phyloP scores from a whole-genome alignment of 208 protist genomes.

The Herpetomonas muscarum region DNA sequence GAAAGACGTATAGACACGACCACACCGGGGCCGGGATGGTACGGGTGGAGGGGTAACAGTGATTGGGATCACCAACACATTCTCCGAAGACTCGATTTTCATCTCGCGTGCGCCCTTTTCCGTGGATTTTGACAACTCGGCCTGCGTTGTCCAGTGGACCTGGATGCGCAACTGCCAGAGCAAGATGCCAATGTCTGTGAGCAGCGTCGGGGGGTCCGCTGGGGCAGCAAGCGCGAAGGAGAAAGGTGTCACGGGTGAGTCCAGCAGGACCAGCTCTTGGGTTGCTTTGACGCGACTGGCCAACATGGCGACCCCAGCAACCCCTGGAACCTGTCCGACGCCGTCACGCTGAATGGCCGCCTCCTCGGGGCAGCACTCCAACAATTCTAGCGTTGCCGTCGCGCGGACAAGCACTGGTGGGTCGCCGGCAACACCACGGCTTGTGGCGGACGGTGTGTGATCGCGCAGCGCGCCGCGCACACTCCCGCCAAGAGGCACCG shows the following conservation, averaged over 20 bases:
- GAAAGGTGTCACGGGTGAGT: conserved; percentile 16
- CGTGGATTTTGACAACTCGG: background rate
- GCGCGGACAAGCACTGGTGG: conserved; percentile 15
- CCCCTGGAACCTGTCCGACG: conserved; percentile 10
- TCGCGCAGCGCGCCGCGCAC: background rate
- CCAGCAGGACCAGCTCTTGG: conserved; percentile 20
- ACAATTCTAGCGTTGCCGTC: conserved; percentile 17
- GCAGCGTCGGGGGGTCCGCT: conserved; percentile 17
- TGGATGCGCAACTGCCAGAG: conserved; percentile 32
- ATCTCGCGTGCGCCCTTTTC: background rate
- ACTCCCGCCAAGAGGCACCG: background rate
- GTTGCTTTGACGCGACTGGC: conserved; percentile 13
- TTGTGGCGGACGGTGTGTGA: background rate
- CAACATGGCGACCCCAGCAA: conserved; percentile 14
- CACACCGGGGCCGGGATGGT: conserved; percentile 4
- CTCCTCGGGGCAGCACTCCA: conserved; percentile 26
- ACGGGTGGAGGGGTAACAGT: conserved; percentile 25
- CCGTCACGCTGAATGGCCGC: background rate
- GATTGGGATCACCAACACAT: conserved; percentile 33
- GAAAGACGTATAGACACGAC: background rate
- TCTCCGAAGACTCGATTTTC: background rate
- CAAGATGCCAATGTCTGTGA: conserved; percentile 30
- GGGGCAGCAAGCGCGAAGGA: conserved; percentile 16
- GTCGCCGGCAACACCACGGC: background rate
- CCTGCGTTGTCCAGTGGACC: conserved; percentile 13